Evolutionary conservation across 1,284 basidiomycete species (phyloP), one percentile per base, ranked within the genome.

Genomic region (Malassezia caprae): DNA sequence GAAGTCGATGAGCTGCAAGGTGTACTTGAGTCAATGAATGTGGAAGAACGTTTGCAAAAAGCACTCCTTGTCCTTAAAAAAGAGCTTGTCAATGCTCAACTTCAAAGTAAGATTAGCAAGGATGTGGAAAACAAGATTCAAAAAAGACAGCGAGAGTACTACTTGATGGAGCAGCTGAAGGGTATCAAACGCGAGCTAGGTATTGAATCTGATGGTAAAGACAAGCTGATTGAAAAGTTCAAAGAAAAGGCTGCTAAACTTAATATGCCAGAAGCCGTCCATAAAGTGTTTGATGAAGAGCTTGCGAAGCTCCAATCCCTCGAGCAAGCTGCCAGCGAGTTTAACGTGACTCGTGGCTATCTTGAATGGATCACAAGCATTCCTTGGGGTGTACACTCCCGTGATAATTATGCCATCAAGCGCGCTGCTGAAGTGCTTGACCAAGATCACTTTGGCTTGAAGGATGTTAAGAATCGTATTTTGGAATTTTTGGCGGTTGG

Each of bases 141-240:
- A 46, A 96, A 96, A 77, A 82, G 91, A 13, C 93, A 98, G 75
- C 80, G 91, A 57, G 94, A 98, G 78, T 96, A 94, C 74, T 96
- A 94, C 76, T 80, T 99, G 56, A 91, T 90, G 87, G 94, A 99
- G 76, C 94, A 98, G 77, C 82, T 98, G 60, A 96, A 94, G 77
- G 90, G 89, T 1, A 98, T 99, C 78, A 96, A 98, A 80, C 94
- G 93, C 79, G 94, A 96, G 77, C 81, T 98, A 7, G 93, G 93
- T 4, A 88, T 96, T 83, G 90, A 93, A 77, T 86, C 84, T 30
- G 93, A 98, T 68, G 93, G 93, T 35, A 96, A 96, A 79, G 93
- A 96, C 78, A 94, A 91, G 78, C 78, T 96, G 58, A 86, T 96
- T 47, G 89, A 94, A 75, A 90, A 93, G 78, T 94, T 96, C 79